Conservation (phyloP, 768 basidiomycete genomes). For the Mrakia frigida region DNA sequence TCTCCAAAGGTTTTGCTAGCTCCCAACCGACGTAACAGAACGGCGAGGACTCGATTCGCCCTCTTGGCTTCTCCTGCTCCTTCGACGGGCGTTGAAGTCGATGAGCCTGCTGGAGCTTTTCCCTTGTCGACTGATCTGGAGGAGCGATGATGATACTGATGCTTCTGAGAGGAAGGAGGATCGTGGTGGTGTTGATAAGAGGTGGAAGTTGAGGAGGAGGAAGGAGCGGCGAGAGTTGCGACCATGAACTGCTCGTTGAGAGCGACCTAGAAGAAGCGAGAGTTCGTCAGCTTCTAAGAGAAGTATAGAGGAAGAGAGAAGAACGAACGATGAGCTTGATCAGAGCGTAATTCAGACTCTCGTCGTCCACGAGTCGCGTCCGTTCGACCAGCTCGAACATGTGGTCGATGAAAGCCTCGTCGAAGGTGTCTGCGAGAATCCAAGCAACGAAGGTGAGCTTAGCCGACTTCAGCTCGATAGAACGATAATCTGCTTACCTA, state of each 20-base stretch:
- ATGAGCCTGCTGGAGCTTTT: neutral
- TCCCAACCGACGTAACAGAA: slow-evolving; percentile 75
- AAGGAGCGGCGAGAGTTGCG: slow-evolving; percentile 52
- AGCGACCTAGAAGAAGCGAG: slow-evolving; percentile 57
- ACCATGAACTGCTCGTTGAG: slow-evolving; percentile 99
- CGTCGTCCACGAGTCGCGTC: slow-evolving; percentile 79
- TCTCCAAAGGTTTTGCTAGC: slow-evolving; percentile 94
- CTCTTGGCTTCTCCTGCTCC: slow-evolving; percentile 44
- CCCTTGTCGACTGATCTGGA: slow-evolving; percentile 9
- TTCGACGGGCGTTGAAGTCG: slow-evolving; percentile 36
- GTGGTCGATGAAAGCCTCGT: slow-evolving; percentile 76
- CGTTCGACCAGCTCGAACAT: slow-evolving; percentile 91
- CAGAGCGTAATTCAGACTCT: slow-evolving; percentile 88
- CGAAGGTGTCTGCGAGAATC: slow-evolving; percentile 60
- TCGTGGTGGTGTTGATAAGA: slow-evolving; percentile 10
- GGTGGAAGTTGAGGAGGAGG: slow-evolving; percentile 24
- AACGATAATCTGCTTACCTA: slow-evolving; percentile 56
- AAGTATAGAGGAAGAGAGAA: neutral
- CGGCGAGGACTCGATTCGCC: slow-evolving; percentile 70
- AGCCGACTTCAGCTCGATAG: neutral
- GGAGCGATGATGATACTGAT: slow-evolving; percentile 5
- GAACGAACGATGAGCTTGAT: slow-evolving; percentile 81
- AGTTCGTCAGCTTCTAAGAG: neutral
- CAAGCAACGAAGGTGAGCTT: neutral
- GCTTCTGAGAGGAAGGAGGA: neutral